Evolutionary conservation across 2,329 filamentous ascomycete genomes (phyloP), one percentile per base, ranked within the genome.

Genomic region (Hypoxylon sp.): DNA sequence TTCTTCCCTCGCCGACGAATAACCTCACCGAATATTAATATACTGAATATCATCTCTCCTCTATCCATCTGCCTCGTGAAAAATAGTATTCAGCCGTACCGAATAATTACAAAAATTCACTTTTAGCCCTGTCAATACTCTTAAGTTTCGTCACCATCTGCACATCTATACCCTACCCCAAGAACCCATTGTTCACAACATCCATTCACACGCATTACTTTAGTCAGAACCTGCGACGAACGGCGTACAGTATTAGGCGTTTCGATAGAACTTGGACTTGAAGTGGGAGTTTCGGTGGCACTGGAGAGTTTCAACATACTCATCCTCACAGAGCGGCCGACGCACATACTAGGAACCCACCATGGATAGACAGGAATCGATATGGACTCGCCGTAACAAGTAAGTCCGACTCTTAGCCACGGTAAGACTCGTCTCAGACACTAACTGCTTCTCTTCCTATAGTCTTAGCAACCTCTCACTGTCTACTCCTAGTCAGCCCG

Each of bases 401-500:
- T 94, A 85, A 80, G 89, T 80, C 56, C 63, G 8, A 34, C 39
- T 47, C 25, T 62, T 43, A 27, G 27, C 21, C 43, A 23, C 45
- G 41, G 39, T 29, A 47, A 45, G 25, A 57, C 27, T 55, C 30
- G 32, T 37, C 32, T 32, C 25, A 39, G 45, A 56, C 39, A 55
- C 48, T 67, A 57, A 63, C 54, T 25, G 11, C 21, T 57, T 60
- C 30, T 32, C 47, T 43, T 63, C 32, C 2, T 59, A 53, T 77
- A 96, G 91, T 85, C 88, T 88, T 81, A 92, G 88, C 86, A 98
- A 97, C 85, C 91, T 97, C 81, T 97, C 94, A 73, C 87, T 98
- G 70, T 90, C 93, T 74, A 96, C 92, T 78, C 83, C 88, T 56
- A 78, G 77, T 71, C 75, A 78, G 54, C 82, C 80, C 78, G 84